Base-by-base conservation (phyloP, 768 basidiomycete genomes). In the Rhizopogon vesiculosus region DNA sequence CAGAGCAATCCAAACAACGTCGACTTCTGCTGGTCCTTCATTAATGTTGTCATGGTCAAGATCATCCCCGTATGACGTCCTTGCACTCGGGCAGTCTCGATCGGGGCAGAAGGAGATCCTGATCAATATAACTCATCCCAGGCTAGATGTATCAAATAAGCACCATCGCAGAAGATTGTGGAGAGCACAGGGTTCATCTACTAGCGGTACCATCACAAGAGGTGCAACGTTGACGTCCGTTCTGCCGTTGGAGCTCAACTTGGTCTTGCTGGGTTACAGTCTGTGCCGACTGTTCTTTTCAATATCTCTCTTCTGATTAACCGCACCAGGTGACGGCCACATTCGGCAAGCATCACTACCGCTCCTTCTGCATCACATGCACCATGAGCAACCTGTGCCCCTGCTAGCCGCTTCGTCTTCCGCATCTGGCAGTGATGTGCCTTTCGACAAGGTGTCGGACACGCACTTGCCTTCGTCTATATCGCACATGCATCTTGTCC, bases 251-350 rank as follows among this genome's bases (percentile, higher is more conserved):
- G 84, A 84, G 44, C 67, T 82, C 0, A 80, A 84, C 38, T 53
- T 69, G 0, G 72, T 93, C 25, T 60, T 92, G 35, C 69, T 86
- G 45, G 92, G 91, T 41, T 83, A 77, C 59, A 78, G 89, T 89
- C 59, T 35, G 81, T 68, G 3, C 52, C 49, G 19, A 25, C 33
- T 4, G n/a, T 50, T 4, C 48, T 31, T 12, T 31, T 10, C 5
- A 22, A 25, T 50, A 10, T 16, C 8, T n/a, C 22, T n/a, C 19
- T 51, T 9, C 29, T 44, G 22, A 40, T 44, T 15, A 28, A 48
- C 12, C 40, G 48, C 55, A 5, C 9, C 40, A 86, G 85, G 76
- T 39, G 82, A 86, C 68, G 85, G 85, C 1, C 61, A 57, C 42
- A 62, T 86, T 41, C 76, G 79, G 40, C 76, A 73, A 40, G 75